These are phyloP conservation scores for Dothideomycetes sp. DNA, from an alignment of 2,329 filamentous ascomycete species.

Conservation along the genomic window DNA sequence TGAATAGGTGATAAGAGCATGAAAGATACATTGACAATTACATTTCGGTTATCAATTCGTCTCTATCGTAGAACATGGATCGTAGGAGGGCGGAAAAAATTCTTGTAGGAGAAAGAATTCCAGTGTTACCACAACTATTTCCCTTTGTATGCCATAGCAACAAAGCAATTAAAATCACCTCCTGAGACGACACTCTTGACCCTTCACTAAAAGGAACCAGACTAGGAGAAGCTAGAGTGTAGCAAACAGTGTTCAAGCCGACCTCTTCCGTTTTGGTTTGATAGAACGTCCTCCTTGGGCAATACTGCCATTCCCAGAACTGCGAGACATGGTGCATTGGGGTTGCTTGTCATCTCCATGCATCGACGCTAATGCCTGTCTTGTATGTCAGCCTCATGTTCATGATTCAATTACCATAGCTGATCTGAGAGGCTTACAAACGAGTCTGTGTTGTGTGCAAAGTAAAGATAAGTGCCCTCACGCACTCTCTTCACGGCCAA, in stretches of 20 bases:
- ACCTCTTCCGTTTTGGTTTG: constrained; percentile 1
- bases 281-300: constrained; percentile 40
- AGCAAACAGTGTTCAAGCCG: constrained; percentile 4
- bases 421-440: constrained; percentile 40
- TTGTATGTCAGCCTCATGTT: constrained; percentile 8
- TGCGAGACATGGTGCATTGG: constrained; percentile 80
- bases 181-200: too few relatives aligned
- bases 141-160: too few relatives aligned
- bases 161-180: background rate
- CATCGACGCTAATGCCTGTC: constrained; percentile 74
- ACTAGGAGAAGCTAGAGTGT: constrained; percentile 1
- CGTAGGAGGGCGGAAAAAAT: too few relatives aligned
- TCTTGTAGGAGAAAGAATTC: too few relatives aligned
- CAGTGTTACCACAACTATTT: too few relatives aligned
- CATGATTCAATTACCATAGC: background rate
- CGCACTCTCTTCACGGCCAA: constrained; percentile 79
- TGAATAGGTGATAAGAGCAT: too few relatives aligned
- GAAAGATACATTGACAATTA: too few relatives aligned
- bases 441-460: constrained; percentile 90
- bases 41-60: too few relatives aligned
- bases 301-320: constrained; percentile 42
- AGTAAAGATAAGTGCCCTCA: constrained; percentile 74
- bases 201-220: too few relatives aligned
- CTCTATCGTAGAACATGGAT: too few relatives aligned
- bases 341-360: constrained; percentile 66